These are phyloP conservation scores for Amanita rubescens DNA, from an alignment of 768 basidiomycete species.

Conservation along the genomic window DNA sequence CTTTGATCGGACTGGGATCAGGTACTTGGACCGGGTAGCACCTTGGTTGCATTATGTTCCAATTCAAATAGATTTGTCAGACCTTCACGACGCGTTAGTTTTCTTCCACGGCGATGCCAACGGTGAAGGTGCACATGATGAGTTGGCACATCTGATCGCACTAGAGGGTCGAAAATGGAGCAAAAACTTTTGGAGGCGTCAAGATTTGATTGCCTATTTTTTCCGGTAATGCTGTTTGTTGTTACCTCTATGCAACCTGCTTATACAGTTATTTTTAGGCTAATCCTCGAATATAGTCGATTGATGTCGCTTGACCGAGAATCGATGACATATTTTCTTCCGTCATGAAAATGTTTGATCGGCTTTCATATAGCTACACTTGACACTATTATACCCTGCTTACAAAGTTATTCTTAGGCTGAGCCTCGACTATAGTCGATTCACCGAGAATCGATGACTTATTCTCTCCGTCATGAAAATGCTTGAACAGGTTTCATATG, in stretches of 20 bases:
- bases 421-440: slow-evolving; percentile 21
- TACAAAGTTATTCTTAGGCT: slow-evolving; percentile 10
- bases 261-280: slow-evolving; percentile 6
- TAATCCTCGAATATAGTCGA: slow-evolving; percentile 22
- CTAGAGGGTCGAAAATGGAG: slow-evolving; percentile 25
- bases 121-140: slow-evolving; percentile 55
- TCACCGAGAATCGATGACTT: slow-evolving; percentile 24
- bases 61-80: slow-evolving; percentile 54
- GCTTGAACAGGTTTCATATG: neutral
- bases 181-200: slow-evolving; percentile 35
- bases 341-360: neutral
- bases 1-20: slow-evolving; percentile 12
- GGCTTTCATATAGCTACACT: neutral
- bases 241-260: neutral
- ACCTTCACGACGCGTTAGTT: slow-evolving; percentile 61
- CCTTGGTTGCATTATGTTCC: slow-evolving; percentile 77
- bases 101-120: slow-evolving; percentile 66
- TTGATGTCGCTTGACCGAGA: slow-evolving; percentile 23
- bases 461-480: neutral
- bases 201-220: slow-evolving; percentile 42
- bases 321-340: slow-evolving; percentile 18
- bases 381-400: too few species aligned
- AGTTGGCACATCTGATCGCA: slow-evolving; percentile 46
- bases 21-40: slow-evolving; percentile 48
- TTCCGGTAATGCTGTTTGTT: slow-evolving; percentile 26